A percentile compares a stretch with the other conserved stretches of the same genome.
These are phyloP conservation scores for Keqinozyma sinolaborantium DNA, from an alignment of 1,139 yeast genomes.

Conservation along the genomic window DNA sequence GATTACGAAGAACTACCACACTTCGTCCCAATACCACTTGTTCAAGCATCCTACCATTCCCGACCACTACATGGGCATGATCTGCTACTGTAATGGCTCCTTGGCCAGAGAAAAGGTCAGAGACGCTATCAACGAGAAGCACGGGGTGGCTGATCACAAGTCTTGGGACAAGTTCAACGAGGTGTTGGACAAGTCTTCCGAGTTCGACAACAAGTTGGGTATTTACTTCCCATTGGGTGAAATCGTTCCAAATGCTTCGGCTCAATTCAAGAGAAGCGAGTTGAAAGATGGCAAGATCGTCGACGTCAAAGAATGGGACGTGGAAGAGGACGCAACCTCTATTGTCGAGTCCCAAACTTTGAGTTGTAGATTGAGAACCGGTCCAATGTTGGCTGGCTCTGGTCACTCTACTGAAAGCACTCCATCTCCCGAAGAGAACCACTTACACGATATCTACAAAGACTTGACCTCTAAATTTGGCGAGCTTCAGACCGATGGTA, in stretches of 20 bases:
- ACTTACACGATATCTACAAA: slow-evolving; percentile 18
- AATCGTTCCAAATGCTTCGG: slow-evolving; percentile 76
- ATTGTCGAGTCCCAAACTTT: slow-evolving; percentile 86
- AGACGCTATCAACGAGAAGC: slow-evolving; percentile 54
- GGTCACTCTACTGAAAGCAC: slow-evolving; percentile 11
- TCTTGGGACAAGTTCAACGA: slow-evolving; percentile 69
- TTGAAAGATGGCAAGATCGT: slow-evolving; percentile 23
- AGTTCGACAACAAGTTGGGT: slow-evolving; percentile 54
- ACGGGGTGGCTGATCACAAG: slow-evolving; percentile 22
- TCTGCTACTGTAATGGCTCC: slow-evolving; percentile 90
- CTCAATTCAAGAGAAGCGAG: slow-evolving; percentile 51
- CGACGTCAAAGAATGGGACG: slow-evolving; percentile 31
- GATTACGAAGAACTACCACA: slow-evolving; percentile 72
- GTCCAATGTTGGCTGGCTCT: slow-evolving; percentile 54
- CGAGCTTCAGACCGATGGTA: slow-evolving; percentile 48
- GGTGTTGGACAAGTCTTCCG: slow-evolving; percentile 37
- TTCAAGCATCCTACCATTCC: slow-evolving; percentile 84
- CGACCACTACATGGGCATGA: slow-evolving; percentile 86
- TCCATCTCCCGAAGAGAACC: slow-evolving; percentile 12
- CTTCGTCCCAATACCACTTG: slow-evolving; percentile 80
- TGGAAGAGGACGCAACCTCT: slow-evolving; percentile 67
- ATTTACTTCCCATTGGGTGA: slow-evolving; percentile 86
- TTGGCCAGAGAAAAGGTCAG: slow-evolving; percentile 79
- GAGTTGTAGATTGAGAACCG: slow-evolving; percentile 75
- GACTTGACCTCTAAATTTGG: slow-evolving; percentile 33